Percentiles rank a stretch among this genome's conserved stretches.
These are phyloP conservation scores for Solanum hybrid DNA, from an alignment of 305 asterid species.

Conservation along the genomic window DNA sequence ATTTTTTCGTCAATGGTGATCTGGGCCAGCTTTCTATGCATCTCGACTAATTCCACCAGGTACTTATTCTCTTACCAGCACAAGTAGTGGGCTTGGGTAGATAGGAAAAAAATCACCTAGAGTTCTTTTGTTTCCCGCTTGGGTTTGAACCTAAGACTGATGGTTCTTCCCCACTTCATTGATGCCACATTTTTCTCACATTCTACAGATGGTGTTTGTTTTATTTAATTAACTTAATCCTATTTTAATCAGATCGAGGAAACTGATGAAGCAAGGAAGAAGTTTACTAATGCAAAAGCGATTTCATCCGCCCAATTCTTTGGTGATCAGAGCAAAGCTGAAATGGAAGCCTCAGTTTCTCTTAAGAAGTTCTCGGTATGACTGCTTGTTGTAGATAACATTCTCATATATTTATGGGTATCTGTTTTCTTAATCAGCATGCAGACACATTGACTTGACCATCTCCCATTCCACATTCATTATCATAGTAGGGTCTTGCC, in stretches of 20 bases:
- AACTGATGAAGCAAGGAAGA: constrained; percentile 94
- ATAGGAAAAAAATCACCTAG: background rate
- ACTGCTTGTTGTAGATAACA: background rate
- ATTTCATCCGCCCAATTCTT: constrained; percentile 94
- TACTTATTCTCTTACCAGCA: background rate
- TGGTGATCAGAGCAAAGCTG: constrained; percentile 60
- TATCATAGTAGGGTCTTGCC: background rate
- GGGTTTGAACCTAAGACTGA: background rate
- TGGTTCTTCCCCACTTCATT: background rate
- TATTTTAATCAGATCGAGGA: constrained; percentile 62
- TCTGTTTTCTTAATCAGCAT: background rate
- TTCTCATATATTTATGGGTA: background rate
- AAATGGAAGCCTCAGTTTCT: constrained; percentile 53
- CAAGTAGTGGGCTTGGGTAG: background rate
- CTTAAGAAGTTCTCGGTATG: constrained; percentile 85
- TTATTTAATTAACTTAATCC: background rate
- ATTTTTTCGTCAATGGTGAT: background rate
- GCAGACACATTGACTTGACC: background rate
- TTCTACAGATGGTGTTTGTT: background rate
- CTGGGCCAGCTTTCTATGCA: background rate
- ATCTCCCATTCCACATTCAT: background rate
- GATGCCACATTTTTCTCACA: background rate
- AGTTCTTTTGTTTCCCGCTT: background rate
- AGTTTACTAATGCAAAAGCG: constrained; percentile 87
- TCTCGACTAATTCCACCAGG: background rate